Conservation (phyloP, 805 yeast species). For the Maudiozyma turicensis region DNA sequence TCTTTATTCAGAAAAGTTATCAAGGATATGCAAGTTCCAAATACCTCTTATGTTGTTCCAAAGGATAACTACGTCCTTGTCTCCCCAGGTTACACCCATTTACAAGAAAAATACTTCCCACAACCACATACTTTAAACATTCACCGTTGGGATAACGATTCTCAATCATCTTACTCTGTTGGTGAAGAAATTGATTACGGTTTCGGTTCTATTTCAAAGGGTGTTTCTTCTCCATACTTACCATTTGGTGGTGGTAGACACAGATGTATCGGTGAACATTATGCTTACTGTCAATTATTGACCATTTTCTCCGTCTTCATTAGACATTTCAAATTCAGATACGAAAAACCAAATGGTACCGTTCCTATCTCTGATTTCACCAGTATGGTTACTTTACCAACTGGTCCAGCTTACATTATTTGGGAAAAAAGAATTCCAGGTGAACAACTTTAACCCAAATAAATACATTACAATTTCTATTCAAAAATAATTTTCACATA, state of each 20-base stretch:
- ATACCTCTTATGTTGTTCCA: conserved; percentile 74
- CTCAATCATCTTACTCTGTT: conserved; percentile 27
- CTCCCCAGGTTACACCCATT: conserved; percentile 87
- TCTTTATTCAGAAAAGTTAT: conserved; percentile 89
- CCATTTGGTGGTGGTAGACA: conserved; percentile 99
- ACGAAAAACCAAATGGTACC: conserved; percentile 39
- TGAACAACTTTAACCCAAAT: neutral
- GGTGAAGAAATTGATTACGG: conserved; percentile 70
- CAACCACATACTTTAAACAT: conserved; percentile 66
- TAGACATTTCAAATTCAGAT: conserved; percentile 68
- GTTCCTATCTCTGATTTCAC: conserved; percentile 69
- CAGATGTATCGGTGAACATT: conserved; percentile 98
- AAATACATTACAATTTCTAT: too few species aligned
- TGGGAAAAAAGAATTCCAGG: conserved; percentile 56
- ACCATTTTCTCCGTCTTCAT: conserved; percentile 68
- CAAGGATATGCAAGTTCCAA: conserved; percentile 70
- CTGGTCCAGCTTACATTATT: conserved; percentile 57
- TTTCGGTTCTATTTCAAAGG: conserved; percentile 93
- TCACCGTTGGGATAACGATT: conserved; percentile 66
- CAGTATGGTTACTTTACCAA: conserved; percentile 89
- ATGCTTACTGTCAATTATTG: conserved; percentile 90
- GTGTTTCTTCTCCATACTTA: conserved; percentile 89
- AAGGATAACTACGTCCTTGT: conserved; percentile 82
- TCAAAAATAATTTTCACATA: too few species aligned
- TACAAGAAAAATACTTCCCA: conserved; percentile 70